Evolutionary conservation across 1,284 basidiomycete genomes (phyloP), one percentile per base, ranked within the genome.

Genomic region (Cystobasidium slooffiae): DNA sequence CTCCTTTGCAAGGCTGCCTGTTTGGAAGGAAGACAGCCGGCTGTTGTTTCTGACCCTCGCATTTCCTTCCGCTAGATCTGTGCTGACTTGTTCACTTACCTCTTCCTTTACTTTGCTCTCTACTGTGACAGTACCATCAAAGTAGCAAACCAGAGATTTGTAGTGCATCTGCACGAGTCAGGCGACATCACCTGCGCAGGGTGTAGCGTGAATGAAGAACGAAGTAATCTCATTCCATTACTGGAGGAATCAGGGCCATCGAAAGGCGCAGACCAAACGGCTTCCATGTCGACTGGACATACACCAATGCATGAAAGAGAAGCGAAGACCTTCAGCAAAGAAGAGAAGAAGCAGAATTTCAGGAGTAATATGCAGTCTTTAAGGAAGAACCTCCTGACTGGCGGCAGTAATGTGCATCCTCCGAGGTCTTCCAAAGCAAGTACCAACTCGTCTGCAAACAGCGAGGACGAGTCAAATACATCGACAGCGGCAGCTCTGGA

Each of bases 111-210:
- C 37, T 10, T 20, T 39, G 56, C 39, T 18, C 20, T 39, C 7
- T 16, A 18, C 37, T n/a, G n/a, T 49, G 8, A 37, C 63, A 73
- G 70, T 44, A 62, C 58, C 7, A 65, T 73, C 63, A 73, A 73
- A 51, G n/a, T 73, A n/a, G 70, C 70, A 47, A 65, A 55, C 49
- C 70, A 73, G 41, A 47, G 70, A 18, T 73, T 73, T 20, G 31
- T 65, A 51, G 70, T 51, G 20, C 70, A 73, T 66, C 61, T 73
- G 47, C 70, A 73, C 59, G 14, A 31, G 4, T 1, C 22, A 3
- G 49, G 46, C 22, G 62, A 44, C 39, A 20, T 16, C 18, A 7
- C 41, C n/a, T 70, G 68, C 37, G 55, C 49, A 46, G n/a, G 8
- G 5, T 70, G 68, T 31, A 8, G 43, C 0, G 46, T 52, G 1